Evolutionary conservation across 805 yeast genomes (phyloP), one percentile per base, ranked within the genome.

Genomic region (Diddensiella santjacobensis): DNA sequence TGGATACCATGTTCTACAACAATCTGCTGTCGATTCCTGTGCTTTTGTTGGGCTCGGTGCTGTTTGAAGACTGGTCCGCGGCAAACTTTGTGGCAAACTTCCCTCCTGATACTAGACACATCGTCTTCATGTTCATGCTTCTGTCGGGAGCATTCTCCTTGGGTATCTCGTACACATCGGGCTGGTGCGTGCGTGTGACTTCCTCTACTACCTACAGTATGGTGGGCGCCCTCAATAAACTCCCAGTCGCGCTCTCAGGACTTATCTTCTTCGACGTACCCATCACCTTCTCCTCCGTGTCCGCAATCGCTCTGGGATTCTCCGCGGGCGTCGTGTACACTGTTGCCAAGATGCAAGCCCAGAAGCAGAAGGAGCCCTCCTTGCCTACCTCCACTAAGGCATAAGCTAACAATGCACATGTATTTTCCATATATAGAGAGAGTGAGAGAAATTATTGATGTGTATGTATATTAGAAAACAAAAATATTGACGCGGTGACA

Each of bases 131-230:
- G 40, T 83, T 88, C 60, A 90, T 93, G 96, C 62, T 93, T 54
- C 78, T 91, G 65, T 87, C 96, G 31, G 99, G 99, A 70, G 79
- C 87, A 59, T 84, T 95, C 40, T 84, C 97, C 26, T 96, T 93
- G 46, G 97, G 96, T 73, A 93, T 93, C 67, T 91, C 98, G 40
- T 93, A 93, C 80, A 88, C 96, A 71, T 89, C 98, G 10, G 99
- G 97, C 53, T 93, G 99, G 99, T 93, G 99, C 80, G 96, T 93
- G 57, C 87, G 99, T 74, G 98, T 93, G 56, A 93, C 99, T 39
- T 88, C 97, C 19, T 90, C 98, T 22, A 93, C 99, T 48, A 93
- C 99, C 48, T 93, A 93, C 75, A 88, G 96, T 47, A 93, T 93
- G 99, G 98, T 93, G 51, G 99, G 99, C 69, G 99, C 99, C 47